Conservation (phyloP, 1,284 basidiomycete genomes). For the Puccinia brachypodii region DNA sequence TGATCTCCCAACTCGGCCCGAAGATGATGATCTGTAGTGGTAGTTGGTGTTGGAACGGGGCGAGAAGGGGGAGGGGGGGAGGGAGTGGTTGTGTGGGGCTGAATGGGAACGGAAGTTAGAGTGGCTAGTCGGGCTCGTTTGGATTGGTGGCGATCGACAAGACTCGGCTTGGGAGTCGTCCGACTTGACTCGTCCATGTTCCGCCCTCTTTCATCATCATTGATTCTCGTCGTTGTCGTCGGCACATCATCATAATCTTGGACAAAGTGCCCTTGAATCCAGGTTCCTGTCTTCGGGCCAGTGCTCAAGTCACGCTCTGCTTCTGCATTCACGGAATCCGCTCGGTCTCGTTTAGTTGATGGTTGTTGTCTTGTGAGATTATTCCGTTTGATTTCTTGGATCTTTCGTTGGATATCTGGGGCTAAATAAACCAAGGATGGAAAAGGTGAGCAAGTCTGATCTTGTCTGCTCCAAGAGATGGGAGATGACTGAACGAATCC, state of each 20-base stretch:
- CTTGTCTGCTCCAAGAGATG: not conserved
- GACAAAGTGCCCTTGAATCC: not conserved
- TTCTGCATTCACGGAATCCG: not conserved
- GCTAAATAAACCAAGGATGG: not conserved
- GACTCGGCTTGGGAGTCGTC: not conserved
- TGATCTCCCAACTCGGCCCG: not conserved
- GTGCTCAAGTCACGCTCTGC: no score
- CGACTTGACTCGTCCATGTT: not conserved
- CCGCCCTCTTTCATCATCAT: not conserved
- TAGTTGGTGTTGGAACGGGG: not conserved
- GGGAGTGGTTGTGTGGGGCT: not conserved
- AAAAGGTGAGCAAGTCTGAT: not conserved
- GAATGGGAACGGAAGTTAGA: not conserved
- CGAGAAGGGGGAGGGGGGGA: not conserved
- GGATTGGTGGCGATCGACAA: not conserved
- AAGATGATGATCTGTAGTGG: not conserved
- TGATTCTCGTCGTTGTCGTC: not conserved
- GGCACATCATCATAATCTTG: not conserved
- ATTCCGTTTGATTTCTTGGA: not conserved
- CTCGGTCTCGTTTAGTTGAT: not conserved
- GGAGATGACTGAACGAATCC: not conserved
- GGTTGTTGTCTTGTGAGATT: not conserved
- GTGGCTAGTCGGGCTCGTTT: not conserved
- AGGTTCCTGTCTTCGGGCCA: not conserved
- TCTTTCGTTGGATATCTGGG: not conserved